Conservation (phyloP, 2,329 filamentous ascomycete genomes). For the Paracoccidioides brasiliensis region DNA sequence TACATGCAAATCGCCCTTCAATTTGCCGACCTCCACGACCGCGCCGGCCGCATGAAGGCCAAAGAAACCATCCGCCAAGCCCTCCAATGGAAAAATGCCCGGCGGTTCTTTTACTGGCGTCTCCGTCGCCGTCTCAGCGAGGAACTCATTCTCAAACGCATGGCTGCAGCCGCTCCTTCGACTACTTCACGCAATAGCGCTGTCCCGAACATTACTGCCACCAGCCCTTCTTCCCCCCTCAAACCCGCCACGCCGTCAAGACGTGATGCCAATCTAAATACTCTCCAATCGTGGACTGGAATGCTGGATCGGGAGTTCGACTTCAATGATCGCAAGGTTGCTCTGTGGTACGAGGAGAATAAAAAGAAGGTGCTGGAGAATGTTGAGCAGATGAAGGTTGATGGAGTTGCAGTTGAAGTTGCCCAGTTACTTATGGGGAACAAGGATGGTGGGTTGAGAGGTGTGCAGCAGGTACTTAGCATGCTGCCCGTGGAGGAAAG, state of each 20-base stretch:
- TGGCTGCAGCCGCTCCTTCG: conserved; percentile 40
- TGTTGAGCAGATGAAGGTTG: conserved; percentile 70
- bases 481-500: conserved; percentile 82
- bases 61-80: conserved; percentile 83
- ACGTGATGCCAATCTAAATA: conserved; percentile 56
- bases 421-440: conserved; percentile 54
- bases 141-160: conserved; percentile 90
- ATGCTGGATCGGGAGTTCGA: conserved; percentile 57
- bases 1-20: conserved; percentile 93
- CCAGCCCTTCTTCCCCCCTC: conserved; percentile 17
- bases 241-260: conserved; percentile 26
- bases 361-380: conserved; percentile 68
- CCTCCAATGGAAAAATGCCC: conserved; percentile 74
- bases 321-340: conserved; percentile 67
- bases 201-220: conserved; percentile 27
- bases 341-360: conserved; percentile 94
- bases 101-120: conserved; percentile 99
- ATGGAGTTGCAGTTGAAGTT: conserved; percentile 56
- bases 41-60: conserved; percentile 92
- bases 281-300: conserved; percentile 71
- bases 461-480: conserved; percentile 70
- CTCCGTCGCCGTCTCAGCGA: conserved; percentile 92
- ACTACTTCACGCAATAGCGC: conserved; percentile 21
- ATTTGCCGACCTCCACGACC: conserved; percentile 94
- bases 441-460: conserved; percentile 62